These are phyloP conservation scores for Trametes coccinea DNA, from an alignment of 768 basidiomycete genomes.

Conservation along the genomic window DNA sequence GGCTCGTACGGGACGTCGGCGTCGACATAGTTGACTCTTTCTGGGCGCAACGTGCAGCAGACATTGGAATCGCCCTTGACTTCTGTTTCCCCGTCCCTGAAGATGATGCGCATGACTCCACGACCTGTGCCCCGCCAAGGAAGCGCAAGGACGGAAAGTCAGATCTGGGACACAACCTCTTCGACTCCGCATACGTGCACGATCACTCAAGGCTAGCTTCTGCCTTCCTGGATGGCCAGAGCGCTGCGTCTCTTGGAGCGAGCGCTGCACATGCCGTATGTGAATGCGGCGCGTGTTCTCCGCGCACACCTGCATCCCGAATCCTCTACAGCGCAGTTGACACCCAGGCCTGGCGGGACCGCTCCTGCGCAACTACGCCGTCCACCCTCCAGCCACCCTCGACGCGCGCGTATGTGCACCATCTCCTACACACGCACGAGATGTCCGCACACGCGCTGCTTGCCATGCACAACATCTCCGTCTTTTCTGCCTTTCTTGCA, in stretches of 20 bases:
- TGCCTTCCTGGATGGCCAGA: conserved; percentile 35
- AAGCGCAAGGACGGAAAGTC: conserved; percentile 29
- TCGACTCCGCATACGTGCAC: conserved; percentile 51
- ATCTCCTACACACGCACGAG: conserved; percentile 85
- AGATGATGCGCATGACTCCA: neutral
- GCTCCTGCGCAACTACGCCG: conserved; percentile 23
- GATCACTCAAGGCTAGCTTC: conserved; percentile 62
- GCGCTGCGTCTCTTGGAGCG: neutral
- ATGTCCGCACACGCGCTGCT: conserved; percentile 84
- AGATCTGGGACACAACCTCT: conserved; percentile 75
- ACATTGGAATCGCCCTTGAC: conserved; percentile 74
- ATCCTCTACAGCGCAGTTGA: conserved; percentile 49
- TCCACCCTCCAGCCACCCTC: conserved; percentile 28
- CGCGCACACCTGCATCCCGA: conserved; percentile 35
- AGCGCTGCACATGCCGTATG: conserved; percentile 35
- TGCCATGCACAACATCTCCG: conserved; percentile 70
- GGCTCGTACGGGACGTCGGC: conserved; percentile 62
- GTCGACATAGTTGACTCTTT: conserved; percentile 74
- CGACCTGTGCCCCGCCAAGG: conserved; percentile 9
- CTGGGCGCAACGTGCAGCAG: conserved; percentile 71
- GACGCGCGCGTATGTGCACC: conserved; percentile 74
- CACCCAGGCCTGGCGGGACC: conserved; percentile 15
- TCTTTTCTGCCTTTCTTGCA: conserved; percentile 64
- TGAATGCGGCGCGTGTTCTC: conserved; percentile 58
- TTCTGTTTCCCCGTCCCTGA: conserved; percentile 62